phyloP scores from a whole-genome alignment of 805 yeast genomes.

The Suhomyces pyralidae region DNA sequence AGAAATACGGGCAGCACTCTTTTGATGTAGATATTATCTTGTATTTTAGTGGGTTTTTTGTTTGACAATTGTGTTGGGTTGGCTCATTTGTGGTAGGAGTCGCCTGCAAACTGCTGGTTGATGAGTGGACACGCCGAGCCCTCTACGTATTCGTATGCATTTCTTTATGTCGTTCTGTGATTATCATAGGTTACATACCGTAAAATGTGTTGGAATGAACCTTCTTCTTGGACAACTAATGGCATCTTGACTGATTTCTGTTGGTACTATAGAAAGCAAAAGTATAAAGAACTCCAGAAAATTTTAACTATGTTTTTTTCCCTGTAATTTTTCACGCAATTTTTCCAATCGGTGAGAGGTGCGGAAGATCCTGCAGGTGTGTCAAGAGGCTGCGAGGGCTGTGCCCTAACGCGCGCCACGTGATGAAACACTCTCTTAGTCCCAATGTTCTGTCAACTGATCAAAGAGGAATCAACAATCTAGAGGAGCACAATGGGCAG shows the following conservation, averaged over 20 bases:
- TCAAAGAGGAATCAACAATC: not conserved
- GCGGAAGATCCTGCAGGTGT: constrained; percentile 1
- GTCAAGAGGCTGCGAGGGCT: not conserved
- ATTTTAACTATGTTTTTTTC: constrained; percentile 18
- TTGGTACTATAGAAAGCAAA: constrained; percentile 11
- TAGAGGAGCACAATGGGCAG: not conserved
- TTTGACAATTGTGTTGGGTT: not conserved
- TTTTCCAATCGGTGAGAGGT: constrained; percentile 9
- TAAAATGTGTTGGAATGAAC: constrained; percentile 99
- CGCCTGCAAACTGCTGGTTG: not conserved
- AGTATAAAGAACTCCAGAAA: constrained; percentile 13
- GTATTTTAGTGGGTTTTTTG: too few species aligned
- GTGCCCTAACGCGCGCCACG: constrained; percentile 11
- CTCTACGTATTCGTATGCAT: not conserved
- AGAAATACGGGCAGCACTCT: not conserved
- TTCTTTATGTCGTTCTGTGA: not conserved
- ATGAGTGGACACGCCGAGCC: not conserved
- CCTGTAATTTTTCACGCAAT: constrained; percentile 10
- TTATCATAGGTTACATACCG: constrained; percentile 63
- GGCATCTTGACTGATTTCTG: constrained; percentile 59
- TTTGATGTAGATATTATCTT: not conserved
- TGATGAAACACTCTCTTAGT: not conserved
- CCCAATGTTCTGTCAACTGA: not conserved
- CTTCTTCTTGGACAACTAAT: constrained; percentile 97
- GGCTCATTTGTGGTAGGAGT: not conserved